These are phyloP conservation scores for Sarocladiaceae sp. DNA, from an alignment of 2,329 filamentous ascomycete species.

Conservation along the genomic window DNA sequence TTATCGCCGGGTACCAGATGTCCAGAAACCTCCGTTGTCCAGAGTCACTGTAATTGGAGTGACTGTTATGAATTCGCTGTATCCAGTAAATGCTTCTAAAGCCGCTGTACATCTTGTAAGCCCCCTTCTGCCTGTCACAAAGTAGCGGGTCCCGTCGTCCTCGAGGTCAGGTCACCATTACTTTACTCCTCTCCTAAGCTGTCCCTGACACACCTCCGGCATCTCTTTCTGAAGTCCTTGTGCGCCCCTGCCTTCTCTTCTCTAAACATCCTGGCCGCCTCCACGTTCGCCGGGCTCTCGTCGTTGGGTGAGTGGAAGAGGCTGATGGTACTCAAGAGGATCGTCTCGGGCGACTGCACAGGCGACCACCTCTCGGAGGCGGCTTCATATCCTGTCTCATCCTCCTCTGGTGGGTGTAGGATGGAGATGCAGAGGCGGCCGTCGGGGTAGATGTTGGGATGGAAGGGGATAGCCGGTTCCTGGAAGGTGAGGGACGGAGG, in stretches of 20 bases:
- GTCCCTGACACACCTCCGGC: conserved; percentile 72
- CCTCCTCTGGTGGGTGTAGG: conserved; percentile 89
- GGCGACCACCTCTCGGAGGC: conserved; percentile 90
- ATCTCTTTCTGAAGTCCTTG: conserved; percentile 71
- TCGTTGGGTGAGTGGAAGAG: conserved; percentile 90
- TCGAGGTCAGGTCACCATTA: no score
- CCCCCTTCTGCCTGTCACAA: no score
- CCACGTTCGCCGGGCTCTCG: conserved; percentile 90
- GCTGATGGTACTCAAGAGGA: conserved; percentile 85
- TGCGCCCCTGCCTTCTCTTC: conserved; percentile 59
- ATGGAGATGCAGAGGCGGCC: conserved; percentile 96
- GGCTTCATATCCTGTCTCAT: conserved; percentile 87
- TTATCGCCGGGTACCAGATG: no score
- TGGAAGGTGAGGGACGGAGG: conserved; percentile 88
- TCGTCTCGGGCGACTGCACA: conserved; percentile 92
- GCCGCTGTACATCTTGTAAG: no score
- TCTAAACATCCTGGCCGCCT: conserved; percentile 82
- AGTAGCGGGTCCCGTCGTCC: no score
- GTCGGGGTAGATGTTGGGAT: conserved; percentile 86
- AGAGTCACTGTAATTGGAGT: no score
- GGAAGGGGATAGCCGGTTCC: conserved; percentile 68
- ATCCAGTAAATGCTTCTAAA: no score
- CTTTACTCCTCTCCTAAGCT: conserved; percentile 52
- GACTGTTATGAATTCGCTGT: no score
- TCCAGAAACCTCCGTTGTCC: no score